These are phyloP conservation scores for Pezicula radicicola DNA, from an alignment of 2,329 filamentous ascomycete species.

Conservation along the genomic window DNA sequence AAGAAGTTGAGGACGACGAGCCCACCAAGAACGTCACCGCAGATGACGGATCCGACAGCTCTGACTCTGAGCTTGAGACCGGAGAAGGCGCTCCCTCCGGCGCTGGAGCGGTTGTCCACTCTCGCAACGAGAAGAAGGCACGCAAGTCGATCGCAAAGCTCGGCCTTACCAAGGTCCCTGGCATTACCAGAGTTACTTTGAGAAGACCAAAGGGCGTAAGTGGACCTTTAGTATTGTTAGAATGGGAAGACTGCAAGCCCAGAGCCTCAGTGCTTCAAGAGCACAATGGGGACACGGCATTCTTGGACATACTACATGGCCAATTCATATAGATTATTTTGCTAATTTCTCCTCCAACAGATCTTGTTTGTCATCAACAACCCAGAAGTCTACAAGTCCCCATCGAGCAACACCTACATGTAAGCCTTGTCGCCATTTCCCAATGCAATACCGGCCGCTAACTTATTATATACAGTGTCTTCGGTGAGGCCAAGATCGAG, in stretches of 20 bases:
- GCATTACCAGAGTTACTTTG: slow-evolving; percentile 97
- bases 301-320: not conserved
- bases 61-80: slow-evolving; percentile 75
- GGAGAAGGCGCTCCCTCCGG: slow-evolving; percentile 64
- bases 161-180: slow-evolving; percentile 91
- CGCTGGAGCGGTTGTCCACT: slow-evolving; percentile 89
- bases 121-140: slow-evolving; percentile 99
- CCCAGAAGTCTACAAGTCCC: slow-evolving; percentile 99
- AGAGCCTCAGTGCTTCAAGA: not conserved
- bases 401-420: slow-evolving; percentile 99
- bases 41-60: slow-evolving; percentile 65
- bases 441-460: slow-evolving; percentile 1
- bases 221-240: slow-evolving; percentile 27
- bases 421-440: slow-evolving; percentile 48
- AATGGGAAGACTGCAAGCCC: not conserved
- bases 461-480: slow-evolving; percentile 64
- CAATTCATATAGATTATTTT: slow-evolving; percentile 6
- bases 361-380: slow-evolving; percentile 99
- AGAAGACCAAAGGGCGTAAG: slow-evolving; percentile 98
- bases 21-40: slow-evolving; percentile 77
- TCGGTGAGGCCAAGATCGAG: slow-evolving; percentile 99
- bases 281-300: not conserved
- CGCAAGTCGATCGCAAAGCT: slow-evolving; percentile 99
- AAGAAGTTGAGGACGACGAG: slow-evolving; percentile 94
- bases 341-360: slow-evolving; percentile 42